These are phyloP conservation scores for Myxozyma udenii DNA, from an alignment of 805 yeast species.

Conservation along the genomic window DNA sequence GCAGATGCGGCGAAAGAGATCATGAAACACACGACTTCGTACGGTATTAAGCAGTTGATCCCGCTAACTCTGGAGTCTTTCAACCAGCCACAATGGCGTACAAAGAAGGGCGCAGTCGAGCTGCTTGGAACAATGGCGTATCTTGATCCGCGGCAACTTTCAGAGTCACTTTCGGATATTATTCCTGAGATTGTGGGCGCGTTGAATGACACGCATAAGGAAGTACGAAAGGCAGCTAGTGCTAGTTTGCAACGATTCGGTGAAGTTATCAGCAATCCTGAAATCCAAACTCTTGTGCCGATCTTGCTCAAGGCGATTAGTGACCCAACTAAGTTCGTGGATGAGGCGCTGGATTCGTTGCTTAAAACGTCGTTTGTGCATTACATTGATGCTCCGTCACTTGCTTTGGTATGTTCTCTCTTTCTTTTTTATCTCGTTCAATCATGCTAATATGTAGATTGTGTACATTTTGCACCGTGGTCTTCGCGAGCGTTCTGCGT, in stretches of 20 bases:
- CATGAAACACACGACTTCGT: slow-evolving; percentile 88
- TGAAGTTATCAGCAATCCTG: slow-evolving; percentile 96
- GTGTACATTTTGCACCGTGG: slow-evolving; percentile 95
- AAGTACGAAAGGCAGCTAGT: slow-evolving; percentile 94
- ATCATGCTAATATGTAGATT: slow-evolving; percentile 7
- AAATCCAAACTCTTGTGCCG: slow-evolving; percentile 89
- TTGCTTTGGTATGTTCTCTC: slow-evolving; percentile 65
- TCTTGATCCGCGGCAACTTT: slow-evolving; percentile 88
- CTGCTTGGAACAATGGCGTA: slow-evolving; percentile 97
- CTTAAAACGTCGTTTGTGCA: slow-evolving; percentile 92
- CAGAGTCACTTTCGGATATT: slow-evolving; percentile 81
- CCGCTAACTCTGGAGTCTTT: slow-evolving; percentile 85
- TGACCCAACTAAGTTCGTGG: slow-evolving; percentile 89
- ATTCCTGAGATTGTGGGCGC: slow-evolving; percentile 97
- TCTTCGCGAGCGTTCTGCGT: slow-evolving; percentile 90
- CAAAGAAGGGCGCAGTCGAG: slow-evolving; percentile 95
- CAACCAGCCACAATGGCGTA: slow-evolving; percentile 91
- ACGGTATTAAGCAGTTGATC: slow-evolving; percentile 84
- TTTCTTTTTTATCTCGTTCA: neutral
- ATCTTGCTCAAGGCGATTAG: slow-evolving; percentile 86
- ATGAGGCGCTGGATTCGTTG: slow-evolving; percentile 77
- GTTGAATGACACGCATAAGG: slow-evolving; percentile 91
- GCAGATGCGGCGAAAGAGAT: slow-evolving; percentile 79
- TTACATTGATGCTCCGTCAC: slow-evolving; percentile 95
- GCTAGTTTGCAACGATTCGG: slow-evolving; percentile 85